A percentile compares a stretch with the other conserved stretches of the same genome.
phyloP scores from a whole-genome alignment of 345 rosid genomes.

The Populus davidiana region DNA sequence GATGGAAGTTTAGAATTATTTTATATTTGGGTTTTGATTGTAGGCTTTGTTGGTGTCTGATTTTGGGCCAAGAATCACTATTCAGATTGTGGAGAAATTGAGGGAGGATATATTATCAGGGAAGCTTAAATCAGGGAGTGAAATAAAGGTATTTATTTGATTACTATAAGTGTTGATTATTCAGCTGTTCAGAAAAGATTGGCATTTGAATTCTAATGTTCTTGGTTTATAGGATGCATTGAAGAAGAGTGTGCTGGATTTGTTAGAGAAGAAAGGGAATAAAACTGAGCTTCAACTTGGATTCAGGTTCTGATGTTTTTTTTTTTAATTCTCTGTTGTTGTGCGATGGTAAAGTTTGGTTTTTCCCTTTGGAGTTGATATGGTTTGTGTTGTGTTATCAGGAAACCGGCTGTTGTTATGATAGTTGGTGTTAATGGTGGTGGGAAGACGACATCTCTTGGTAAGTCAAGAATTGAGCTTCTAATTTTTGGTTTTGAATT shows the following conservation, averaged over 20 bases:
- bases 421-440: slow-evolving; percentile 94
- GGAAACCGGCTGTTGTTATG: slow-evolving; percentile 91
- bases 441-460: slow-evolving; percentile 97
- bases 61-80: slow-evolving; percentile 85
- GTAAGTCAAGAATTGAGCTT: slow-evolving; percentile 34
- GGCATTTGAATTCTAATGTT: background rate
- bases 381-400: slow-evolving; percentile 24
- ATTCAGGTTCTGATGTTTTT: slow-evolving; percentile 48
- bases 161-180: background rate
- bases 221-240: slow-evolving; percentile 58
- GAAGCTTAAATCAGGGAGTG: slow-evolving; percentile 84
- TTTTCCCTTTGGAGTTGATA: slow-evolving; percentile 9
- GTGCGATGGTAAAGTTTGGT: background rate
- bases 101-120: slow-evolving; percentile 76
- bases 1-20: background rate
- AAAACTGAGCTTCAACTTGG: slow-evolving; percentile 88
- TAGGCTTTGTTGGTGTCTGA: slow-evolving; percentile 87
- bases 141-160: slow-evolving; percentile 61
- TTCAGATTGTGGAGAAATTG: slow-evolving; percentile 83
- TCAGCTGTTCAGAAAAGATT: background rate
- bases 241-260: slow-evolving; percentile 71
- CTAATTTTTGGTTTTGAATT: background rate
- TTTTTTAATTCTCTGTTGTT: background rate
- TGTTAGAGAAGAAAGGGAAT: slow-evolving; percentile 59
- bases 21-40: background rate